phyloP scores from a whole-genome alignment of 805 yeast species.

The Lipomyces anomalus region DNA sequence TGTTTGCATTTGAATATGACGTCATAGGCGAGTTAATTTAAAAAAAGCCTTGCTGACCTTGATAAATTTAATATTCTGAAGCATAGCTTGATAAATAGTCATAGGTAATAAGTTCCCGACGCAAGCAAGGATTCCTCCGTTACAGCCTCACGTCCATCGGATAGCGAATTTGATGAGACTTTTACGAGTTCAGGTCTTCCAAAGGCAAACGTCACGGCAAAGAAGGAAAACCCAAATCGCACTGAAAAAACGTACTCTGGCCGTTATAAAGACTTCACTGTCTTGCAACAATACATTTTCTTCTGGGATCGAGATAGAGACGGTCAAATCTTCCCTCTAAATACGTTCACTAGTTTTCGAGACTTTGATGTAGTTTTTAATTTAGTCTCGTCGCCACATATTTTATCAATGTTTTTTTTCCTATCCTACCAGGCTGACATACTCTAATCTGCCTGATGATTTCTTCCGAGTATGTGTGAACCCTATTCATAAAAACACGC shows the following conservation, averaged over 20 bases:
- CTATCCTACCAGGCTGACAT: slow-evolving; percentile 2
- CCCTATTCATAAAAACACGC: slow-evolving; percentile 1
- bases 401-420: neutral
- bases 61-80: too few relatives aligned
- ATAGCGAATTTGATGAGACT: neutral
- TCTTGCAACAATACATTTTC: neutral
- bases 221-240: neutral
- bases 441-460: slow-evolving; percentile 1
- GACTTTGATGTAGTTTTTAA: neutral
- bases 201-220: neutral
- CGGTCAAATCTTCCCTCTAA: neutral
- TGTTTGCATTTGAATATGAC: too few relatives aligned
- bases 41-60: too few relatives aligned
- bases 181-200: neutral
- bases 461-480: neutral
- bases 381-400: neutral
- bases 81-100: too few relatives aligned
- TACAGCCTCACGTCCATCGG: neutral
- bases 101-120: too few relatives aligned
- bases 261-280: slow-evolving; percentile 1
- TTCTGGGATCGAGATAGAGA: slow-evolving; percentile 5
- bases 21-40: too few relatives aligned
- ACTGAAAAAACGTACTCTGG: neutral
- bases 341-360: neutral
- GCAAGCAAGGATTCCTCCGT: too few relatives aligned